These are phyloP conservation scores for Rhynchosporium agropyri DNA, from an alignment of 2,329 filamentous ascomycete genomes.

Conservation along the genomic window DNA sequence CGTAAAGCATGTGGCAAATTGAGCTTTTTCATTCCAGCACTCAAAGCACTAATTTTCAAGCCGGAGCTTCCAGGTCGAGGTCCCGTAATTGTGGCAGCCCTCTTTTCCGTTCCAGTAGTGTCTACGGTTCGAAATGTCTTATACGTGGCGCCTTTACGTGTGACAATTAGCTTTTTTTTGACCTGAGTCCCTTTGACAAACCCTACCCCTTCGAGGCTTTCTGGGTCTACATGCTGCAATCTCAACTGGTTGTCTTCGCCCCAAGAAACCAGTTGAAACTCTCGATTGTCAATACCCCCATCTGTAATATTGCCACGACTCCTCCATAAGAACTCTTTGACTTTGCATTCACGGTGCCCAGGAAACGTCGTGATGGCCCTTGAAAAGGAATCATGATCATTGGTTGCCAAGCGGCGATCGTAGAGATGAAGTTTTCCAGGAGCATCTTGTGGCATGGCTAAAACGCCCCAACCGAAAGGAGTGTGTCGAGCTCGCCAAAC, in stretches of 20 bases:
- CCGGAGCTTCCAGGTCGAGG: slow-evolving; percentile 52
- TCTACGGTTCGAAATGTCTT: slow-evolving; percentile 80
- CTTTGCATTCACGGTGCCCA: slow-evolving; percentile 65
- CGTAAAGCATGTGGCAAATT: slow-evolving; percentile 43
- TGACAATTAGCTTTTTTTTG: slow-evolving; percentile 68
- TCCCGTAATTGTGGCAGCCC: slow-evolving; percentile 63
- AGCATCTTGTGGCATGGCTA: slow-evolving; percentile 91
- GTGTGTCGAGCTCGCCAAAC: slow-evolving; percentile 91
- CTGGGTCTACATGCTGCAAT: slow-evolving; percentile 71
- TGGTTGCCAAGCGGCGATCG: slow-evolving; percentile 58
- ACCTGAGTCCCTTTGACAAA: slow-evolving; percentile 70
- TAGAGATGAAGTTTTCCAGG: slow-evolving; percentile 86
- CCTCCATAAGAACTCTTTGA: slow-evolving; percentile 92
- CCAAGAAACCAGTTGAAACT: slow-evolving; percentile 94
- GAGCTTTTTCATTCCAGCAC: slow-evolving; percentile 47
- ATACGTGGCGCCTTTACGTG: slow-evolving; percentile 82
- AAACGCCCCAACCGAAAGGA: slow-evolving; percentile 80
- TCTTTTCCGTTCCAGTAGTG: slow-evolving; percentile 59
- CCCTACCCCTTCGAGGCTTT: slow-evolving; percentile 68
- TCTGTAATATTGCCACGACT: slow-evolving; percentile 67
- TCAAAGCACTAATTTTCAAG: slow-evolving; percentile 41
- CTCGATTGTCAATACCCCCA: slow-evolving; percentile 75
- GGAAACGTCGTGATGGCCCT: slow-evolving; percentile 60
- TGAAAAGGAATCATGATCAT: slow-evolving; percentile 49
- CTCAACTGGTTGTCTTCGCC: slow-evolving; percentile 82